Evolutionary conservation across 2,329 filamentous ascomycete species (phyloP).

Genomic region (Ramularia endophylla): DNA sequence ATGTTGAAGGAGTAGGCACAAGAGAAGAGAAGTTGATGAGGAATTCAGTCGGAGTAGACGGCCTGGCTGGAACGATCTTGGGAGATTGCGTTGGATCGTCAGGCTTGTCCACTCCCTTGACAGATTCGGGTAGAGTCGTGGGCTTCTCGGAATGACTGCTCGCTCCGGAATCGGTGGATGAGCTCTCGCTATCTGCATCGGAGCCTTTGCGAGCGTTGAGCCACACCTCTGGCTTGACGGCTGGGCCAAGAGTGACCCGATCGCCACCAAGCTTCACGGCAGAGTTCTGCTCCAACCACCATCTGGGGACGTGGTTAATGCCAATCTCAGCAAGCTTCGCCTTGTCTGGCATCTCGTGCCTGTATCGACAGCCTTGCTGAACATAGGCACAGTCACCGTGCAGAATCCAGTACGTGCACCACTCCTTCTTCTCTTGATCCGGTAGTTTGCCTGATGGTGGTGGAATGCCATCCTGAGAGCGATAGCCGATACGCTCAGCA

Average conservation of each 20-base stretch:
- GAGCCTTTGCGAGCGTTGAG: slow-evolving; percentile 17
- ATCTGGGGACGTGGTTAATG: slow-evolving; percentile 51
- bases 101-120: slow-evolving; percentile 4
- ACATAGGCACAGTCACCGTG: slow-evolving; percentile 78
- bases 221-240: slow-evolving; percentile 19
- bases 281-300: slow-evolving; percentile 48
- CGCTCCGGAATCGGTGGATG: slow-evolving; percentile 5
- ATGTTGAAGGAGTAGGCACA: background rate
- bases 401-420: slow-evolving; percentile 86
- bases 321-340: slow-evolving; percentile 64
- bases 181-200: slow-evolving; percentile 13
- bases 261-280: slow-evolving; percentile 23
- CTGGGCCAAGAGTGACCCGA: slow-evolving; percentile 12
- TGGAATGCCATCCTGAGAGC: slow-evolving; percentile 4
- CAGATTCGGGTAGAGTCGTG: background rate
- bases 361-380: slow-evolving; percentile 81
- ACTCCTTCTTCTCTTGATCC: slow-evolving; percentile 58
- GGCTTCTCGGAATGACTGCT: slow-evolving; percentile 1
- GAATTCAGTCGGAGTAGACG: slow-evolving; percentile 16
- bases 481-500: slow-evolving; percentile 26
- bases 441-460: slow-evolving; percentile 36
- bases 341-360: slow-evolving; percentile 82
- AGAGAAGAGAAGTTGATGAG: slow-evolving; percentile 25
- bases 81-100: slow-evolving; percentile 4
- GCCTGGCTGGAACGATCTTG: slow-evolving; percentile 7